phyloP scores from a whole-genome alignment of 1,284 basidiomycete species.

The Pholiota adiposa region DNA sequence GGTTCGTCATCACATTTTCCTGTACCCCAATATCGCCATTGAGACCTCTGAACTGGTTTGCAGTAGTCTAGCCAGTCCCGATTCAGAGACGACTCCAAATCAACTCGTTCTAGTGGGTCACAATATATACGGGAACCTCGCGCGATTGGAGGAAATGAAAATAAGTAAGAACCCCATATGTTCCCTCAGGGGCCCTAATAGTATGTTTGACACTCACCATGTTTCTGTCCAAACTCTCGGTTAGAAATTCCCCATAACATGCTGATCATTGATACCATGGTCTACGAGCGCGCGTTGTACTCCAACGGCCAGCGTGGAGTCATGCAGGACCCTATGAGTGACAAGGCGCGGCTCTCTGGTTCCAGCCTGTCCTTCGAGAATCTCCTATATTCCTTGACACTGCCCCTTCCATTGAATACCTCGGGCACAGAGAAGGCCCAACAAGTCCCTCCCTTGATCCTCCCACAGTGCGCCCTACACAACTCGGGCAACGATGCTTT shows the following conservation, averaged over 20 bases:
- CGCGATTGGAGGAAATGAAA: slow-evolving; percentile 72
- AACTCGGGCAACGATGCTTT: slow-evolving; percentile 79
- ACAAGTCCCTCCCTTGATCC: slow-evolving; percentile 30
- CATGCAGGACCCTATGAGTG: slow-evolving; percentile 62
- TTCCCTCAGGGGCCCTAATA: slow-evolving; percentile 1
- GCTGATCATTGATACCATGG: slow-evolving; percentile 68
- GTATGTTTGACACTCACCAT: neutral
- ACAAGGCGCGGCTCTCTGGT: slow-evolving; percentile 49
- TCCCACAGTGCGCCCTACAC: slow-evolving; percentile 51
- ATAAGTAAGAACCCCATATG: slow-evolving; percentile 58
- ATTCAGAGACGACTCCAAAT: slow-evolving; percentile 75
- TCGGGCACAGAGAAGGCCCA: slow-evolving; percentile 15
- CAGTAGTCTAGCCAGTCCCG: slow-evolving; percentile 78
- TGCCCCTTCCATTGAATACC: slow-evolving; percentile 20
- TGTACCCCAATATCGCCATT: neutral
- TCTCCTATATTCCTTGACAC: slow-evolving; percentile 40
- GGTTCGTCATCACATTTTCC: slow-evolving; percentile 41
- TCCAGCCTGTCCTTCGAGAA: slow-evolving; percentile 59
- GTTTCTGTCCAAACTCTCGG: slow-evolving; percentile 1
- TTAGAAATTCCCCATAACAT: slow-evolving; percentile 79
- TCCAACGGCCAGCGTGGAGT: slow-evolving; percentile 54
- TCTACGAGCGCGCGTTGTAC: slow-evolving; percentile 66
- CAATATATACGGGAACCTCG: slow-evolving; percentile 58
- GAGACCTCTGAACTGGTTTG: slow-evolving; percentile 20
- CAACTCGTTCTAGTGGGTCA: slow-evolving; percentile 78